Base-by-base conservation (phyloP, 768 basidiomycete species). In the Imleria badia region DNA sequence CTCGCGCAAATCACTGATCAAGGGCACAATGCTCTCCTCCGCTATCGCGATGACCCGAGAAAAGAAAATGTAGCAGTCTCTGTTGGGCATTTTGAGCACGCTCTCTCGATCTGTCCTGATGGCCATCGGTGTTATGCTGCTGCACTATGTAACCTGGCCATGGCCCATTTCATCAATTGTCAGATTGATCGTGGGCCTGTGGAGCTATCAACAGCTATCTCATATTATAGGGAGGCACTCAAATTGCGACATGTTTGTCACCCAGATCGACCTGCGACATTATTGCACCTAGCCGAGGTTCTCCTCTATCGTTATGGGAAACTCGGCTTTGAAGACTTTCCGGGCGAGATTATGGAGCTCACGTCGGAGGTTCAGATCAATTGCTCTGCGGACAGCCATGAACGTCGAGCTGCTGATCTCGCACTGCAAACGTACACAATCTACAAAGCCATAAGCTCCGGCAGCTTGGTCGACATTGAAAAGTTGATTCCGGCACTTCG, bases 91-190 rank as follows among this genome's bases (percentile, higher is more conserved):
- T 63, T 63, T 14, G 34, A 46, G 34, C 14, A 3, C 9, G 60
- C 60, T 9, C 49, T 58, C 5, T 9, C 33, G 3, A 13, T 15
- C 13, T 63, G 62, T 34, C 41, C 49, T 5, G 2, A 12, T 2
- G 42, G 23, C 7, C 26, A 54, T 31, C 36, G 14, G 13, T 29
- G 41, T 34, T 42, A 17, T 17, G 50, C 52, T 2, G 51, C 45
- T n/a, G 55, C 30, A 2, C 38, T 61, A 1, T 61, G 19, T 9
- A 64, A 64, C 33, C 41, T 61, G 4, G 63, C 53, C 5, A 43
- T 7, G 3, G 52, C 49, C n/a, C 5, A 38, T 2, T 51, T 45
- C 19, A 44, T 50, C 35, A 26, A 14, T 3, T 55, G 23, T 10
- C 55, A 49, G 20, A n/a, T 40, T 10, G 26, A 40, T 3, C 33